A percentile compares a stretch with the other conserved stretches of the same genome.
These are phyloP conservation scores for Physcomitrium patens DNA, from an alignment of 225 moss, liverwort and hornwort genomes.

Conservation along the genomic window DNA sequence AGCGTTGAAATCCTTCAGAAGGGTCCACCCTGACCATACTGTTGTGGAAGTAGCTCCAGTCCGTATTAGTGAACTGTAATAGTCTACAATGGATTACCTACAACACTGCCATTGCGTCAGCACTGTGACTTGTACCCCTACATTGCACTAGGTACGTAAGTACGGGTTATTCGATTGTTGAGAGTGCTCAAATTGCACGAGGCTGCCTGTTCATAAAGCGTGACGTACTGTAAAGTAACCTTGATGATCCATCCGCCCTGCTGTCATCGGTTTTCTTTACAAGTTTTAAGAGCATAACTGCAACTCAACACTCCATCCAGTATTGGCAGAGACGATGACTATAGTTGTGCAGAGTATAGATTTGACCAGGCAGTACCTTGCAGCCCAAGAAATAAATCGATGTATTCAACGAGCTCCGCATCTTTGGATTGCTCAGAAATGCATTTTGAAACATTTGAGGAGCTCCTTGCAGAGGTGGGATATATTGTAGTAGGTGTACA, in stretches of 20 bases:
- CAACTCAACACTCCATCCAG: no score
- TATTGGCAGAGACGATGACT: no score
- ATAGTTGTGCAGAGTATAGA: no score
- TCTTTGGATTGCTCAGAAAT: not conserved
- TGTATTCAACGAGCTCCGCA: not conserved
- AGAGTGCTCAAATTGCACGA: not conserved
- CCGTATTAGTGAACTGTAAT: no score
- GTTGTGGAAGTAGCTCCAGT: no score
- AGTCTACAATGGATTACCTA: no score
- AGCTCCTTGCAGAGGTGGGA: not conserved
- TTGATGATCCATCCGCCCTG: not conserved
- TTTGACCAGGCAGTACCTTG: not conserved
- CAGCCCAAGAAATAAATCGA: not conserved
- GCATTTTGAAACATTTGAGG: not conserved
- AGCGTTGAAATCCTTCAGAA: not conserved
- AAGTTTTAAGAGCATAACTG: no score
- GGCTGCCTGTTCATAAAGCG: not conserved
- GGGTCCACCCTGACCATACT: conserved; percentile 6
- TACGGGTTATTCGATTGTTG: not conserved
- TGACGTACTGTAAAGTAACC: not conserved
- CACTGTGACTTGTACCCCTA: not conserved
- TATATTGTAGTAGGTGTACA: not conserved
- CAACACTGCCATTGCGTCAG: conserved; percentile 5
- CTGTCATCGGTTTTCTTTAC: no score
- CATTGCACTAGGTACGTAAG: not conserved